A percentile compares a stretch with the other conserved stretches of the same genome.
phyloP scores from a whole-genome alignment of 148 eudicot genomes.

The Chenopodium quinoa region DNA sequence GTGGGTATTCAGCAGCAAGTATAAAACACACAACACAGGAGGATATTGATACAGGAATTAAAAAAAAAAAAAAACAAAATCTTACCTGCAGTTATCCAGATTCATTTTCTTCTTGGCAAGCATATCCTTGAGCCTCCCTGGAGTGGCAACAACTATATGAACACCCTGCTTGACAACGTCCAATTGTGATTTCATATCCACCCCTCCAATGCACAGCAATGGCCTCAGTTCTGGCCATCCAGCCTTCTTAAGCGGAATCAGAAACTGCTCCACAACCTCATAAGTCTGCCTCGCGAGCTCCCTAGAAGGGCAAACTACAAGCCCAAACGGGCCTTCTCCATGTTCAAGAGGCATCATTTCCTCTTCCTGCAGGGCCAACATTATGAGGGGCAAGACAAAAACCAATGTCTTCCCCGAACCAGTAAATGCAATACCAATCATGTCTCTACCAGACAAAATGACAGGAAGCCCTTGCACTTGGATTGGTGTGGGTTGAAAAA shows the following conservation, averaged over 20 bases:
- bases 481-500: no score
- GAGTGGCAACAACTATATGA: constrained; percentile 95
- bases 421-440: no score
- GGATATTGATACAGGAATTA: no score
- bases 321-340: constrained; percentile 89
- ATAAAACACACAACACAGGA: no score
- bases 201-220: constrained; percentile 87
- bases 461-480: no score
- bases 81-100: constrained; percentile 27
- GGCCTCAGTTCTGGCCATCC: constrained; percentile 80
- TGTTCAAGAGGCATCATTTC: constrained; percentile 38
- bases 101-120: constrained; percentile 66
- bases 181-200: constrained; percentile 74
- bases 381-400: no score
- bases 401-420: no score
- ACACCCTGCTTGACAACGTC: constrained; percentile 82
- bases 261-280: constrained; percentile 73
- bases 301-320: constrained; percentile 83
- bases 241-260: constrained; percentile 49
- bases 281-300: constrained; percentile 93
- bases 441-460: no score
- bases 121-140: constrained; percentile 91
- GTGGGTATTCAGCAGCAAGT: no score
- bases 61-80: background rate
- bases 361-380: no score